Evolutionary conservation across 2,329 filamentous ascomycete genomes (phyloP).

Genomic region (Hypomyces rosellus): DNA sequence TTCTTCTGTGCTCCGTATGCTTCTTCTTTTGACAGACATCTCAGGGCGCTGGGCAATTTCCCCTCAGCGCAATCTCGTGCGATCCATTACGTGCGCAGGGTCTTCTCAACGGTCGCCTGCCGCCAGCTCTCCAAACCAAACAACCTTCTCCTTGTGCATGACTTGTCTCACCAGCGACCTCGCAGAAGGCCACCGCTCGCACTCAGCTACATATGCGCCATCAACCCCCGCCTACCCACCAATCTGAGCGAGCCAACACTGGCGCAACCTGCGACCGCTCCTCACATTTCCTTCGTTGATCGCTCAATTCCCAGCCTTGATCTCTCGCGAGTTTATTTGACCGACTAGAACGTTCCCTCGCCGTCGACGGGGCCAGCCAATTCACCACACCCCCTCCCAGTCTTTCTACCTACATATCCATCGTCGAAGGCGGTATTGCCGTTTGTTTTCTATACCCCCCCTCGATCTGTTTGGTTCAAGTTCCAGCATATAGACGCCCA

Average conservation of each 20-base stretch:
- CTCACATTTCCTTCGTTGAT: not conserved
- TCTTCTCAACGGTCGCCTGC: too few species aligned
- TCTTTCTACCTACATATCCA: too few species aligned
- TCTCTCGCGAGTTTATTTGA: not conserved
- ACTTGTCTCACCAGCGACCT: not conserved
- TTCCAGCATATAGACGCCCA: constrained; percentile 2
- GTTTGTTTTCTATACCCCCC: not conserved
- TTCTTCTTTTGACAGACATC: not conserved
- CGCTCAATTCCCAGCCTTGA: not conserved
- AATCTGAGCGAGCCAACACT: not conserved
- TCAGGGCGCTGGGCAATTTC: too few species aligned
- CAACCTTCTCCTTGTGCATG: constrained; percentile 3
- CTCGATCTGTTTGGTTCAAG: not conserved
- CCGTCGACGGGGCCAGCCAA: not conserved
- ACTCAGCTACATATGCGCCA: constrained; percentile 2
- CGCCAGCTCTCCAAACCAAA: too few species aligned
- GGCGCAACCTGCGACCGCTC: constrained; percentile 2
- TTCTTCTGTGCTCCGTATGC: constrained; percentile 8
- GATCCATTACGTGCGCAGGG: too few species aligned
- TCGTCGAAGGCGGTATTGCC: not conserved
- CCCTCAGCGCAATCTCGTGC: too few species aligned
- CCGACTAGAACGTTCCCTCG: not conserved
- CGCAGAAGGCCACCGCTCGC: not conserved
- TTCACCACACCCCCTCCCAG: not conserved
- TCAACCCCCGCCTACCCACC: not conserved